These are phyloP conservation scores for Peronospora farinosa DNA, from an alignment of 352 stramenopile species.

Conservation along the genomic window DNA sequence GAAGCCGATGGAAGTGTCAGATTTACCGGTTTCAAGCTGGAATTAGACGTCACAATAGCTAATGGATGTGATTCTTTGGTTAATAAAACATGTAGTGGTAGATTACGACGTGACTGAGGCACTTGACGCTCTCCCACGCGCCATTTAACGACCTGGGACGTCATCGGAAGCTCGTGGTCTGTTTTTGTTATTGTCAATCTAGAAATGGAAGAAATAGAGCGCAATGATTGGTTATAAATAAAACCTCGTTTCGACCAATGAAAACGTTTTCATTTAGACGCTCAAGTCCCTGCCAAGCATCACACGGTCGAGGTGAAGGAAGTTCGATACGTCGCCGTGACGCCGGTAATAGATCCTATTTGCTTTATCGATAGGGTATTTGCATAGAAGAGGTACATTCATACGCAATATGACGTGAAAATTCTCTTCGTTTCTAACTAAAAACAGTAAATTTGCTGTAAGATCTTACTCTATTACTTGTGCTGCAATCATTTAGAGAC, in stretches of 20 bases:
- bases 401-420: neutral
- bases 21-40: neutral
- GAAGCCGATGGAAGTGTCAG: neutral
- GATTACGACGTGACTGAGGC: constrained; percentile 23
- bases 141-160: constrained; percentile 27
- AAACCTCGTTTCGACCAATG: constrained; percentile 20
- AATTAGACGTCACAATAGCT: constrained; percentile 12
- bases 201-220: constrained; percentile 1
- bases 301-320: constrained; percentile 11
- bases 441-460: too few species aligned
- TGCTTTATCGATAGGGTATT: neutral
- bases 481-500: constrained; percentile 18
- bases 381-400: neutral
- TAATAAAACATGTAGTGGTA: constrained; percentile 18
- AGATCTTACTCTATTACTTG: neutral
- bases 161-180: constrained; percentile 10
- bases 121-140: constrained; percentile 34
- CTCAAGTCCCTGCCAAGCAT: constrained; percentile 25
- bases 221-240: constrained; percentile 19
- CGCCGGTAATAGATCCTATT: constrained; percentile 13
- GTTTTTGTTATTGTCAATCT: constrained; percentile 13
- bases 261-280: neutral
- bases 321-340: constrained; percentile 7
- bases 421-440: neutral
- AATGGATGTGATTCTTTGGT: constrained; percentile 46